Conservation (phyloP, 805 yeast species). For the Candida parachauliodes region DNA sequence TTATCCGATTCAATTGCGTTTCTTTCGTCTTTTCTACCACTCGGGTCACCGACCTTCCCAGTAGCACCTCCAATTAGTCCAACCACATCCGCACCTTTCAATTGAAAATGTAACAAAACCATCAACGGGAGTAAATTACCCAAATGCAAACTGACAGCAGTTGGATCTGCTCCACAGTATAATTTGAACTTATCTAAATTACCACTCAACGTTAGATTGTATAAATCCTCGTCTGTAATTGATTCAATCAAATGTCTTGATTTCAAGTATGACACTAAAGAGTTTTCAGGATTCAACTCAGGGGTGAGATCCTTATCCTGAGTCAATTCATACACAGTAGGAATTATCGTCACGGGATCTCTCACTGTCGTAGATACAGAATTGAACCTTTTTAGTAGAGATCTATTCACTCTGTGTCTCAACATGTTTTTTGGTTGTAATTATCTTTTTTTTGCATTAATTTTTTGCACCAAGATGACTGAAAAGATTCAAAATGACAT, state of each 20-base stretch:
- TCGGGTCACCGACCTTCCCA: slow-evolving; percentile 94
- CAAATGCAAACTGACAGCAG: slow-evolving; percentile 83
- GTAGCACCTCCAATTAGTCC: slow-evolving; percentile 94
- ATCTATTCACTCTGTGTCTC: not conserved
- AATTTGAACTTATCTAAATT: slow-evolving; percentile 45
- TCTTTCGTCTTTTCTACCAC: slow-evolving; percentile 83
- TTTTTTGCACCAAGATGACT: slow-evolving; percentile 7
- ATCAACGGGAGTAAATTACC: slow-evolving; percentile 89
- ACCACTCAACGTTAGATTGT: slow-evolving; percentile 24
- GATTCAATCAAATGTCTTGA: slow-evolving; percentile 36
- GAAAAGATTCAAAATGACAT: slow-evolving; percentile 1
- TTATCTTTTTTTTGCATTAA: slow-evolving; percentile 1
- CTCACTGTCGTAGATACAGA: slow-evolving; percentile 7
- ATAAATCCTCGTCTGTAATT: slow-evolving; percentile 35
- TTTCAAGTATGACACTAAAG: slow-evolving; percentile 36
- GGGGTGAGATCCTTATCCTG: slow-evolving; percentile 10
- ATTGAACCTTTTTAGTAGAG: slow-evolving; percentile 3
- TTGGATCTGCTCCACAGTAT: slow-evolving; percentile 96
- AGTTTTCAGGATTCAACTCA: slow-evolving; percentile 21
- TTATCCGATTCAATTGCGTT: slow-evolving; percentile 48
- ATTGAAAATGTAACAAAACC: slow-evolving; percentile 75
- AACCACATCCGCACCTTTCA: slow-evolving; percentile 81
- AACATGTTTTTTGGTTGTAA: not conserved
- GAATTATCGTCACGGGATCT: slow-evolving; percentile 35
- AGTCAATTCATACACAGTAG: slow-evolving; percentile 28